Evolutionary conservation across 1,139 yeast species (phyloP).

Genomic region (Candida sojae): DNA sequence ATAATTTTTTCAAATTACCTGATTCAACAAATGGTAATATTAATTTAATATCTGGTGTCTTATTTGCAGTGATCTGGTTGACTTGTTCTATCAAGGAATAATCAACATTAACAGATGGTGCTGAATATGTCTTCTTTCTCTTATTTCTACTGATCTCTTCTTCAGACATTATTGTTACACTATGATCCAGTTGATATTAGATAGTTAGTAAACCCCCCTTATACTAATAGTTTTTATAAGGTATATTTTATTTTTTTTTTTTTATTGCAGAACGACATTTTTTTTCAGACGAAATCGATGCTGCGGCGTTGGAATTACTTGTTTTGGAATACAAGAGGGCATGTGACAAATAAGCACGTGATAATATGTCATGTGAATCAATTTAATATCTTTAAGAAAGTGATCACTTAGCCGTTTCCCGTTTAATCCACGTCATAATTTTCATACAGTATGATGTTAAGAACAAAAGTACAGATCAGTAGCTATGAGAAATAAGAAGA

Average conservation of each 20-base stretch:
- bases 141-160: conserved; percentile 4
- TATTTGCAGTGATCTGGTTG: conserved; percentile 10
- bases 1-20: conserved; percentile 20
- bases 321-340: background rate
- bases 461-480: background rate
- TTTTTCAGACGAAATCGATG: background rate
- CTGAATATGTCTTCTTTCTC: conserved; percentile 10
- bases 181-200: too few species aligned
- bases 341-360: background rate
- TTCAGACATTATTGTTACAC: background rate
- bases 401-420: background rate
- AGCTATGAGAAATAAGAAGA: background rate
- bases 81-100: conserved; percentile 14
- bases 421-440: background rate
- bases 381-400: too few species aligned
- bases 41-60: conserved; percentile 9
- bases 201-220: too few species aligned
- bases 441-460: too few species aligned
- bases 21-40: conserved; percentile 16
- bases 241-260: conserved; percentile 4
- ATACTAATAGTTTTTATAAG: too few species aligned
- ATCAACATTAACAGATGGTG: conserved; percentile 17
- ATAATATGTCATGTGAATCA: background rate
- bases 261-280: background rate
- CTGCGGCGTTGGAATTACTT: background rate